Base-by-base conservation (phyloP, 2,329 filamentous ascomycete genomes). In the Helicocarpus griseus region DNA sequence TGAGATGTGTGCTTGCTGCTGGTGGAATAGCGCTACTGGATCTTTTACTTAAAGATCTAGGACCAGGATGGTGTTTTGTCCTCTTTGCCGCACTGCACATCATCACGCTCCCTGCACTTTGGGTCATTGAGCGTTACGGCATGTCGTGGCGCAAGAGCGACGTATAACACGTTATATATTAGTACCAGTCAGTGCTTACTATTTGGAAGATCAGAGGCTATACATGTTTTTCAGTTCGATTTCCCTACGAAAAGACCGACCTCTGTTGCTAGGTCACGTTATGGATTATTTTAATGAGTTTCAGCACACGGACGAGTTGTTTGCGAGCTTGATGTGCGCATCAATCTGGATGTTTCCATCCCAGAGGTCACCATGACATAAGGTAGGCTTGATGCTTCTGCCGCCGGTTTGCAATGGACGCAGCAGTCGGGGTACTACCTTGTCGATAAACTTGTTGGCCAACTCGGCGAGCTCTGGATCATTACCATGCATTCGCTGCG, bases 381-480 rank as follows among this genome's bases (percentile, higher is more conserved):
- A 53, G 11, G 50, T 50, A 4, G 64, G 65, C 33, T 60, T 54
- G 13, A 66, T 56, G 8, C 39, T 49, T 22, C 57, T 53, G 2
- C 63, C 64, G 2, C 56, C 60, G 3, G 53, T 63, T 50, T 68
- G 54, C 26, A 68, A 47, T 5, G 65, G 65, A 7, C 61, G 50
- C 7, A 68, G 55, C 1, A 68, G 59, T n/a, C 65, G 53, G 4
- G 65, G 65, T n/a, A 68, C 59, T 8, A 67, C 65, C 33, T 63
- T 64, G 1, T 58, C 53, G n/a, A 58, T 43, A 17, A 62, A 39
- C 4, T 35, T 44, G 13, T 55, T 38, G 6, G 40, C 28, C 19
- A 60, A 33, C 14, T 39, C 14, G 4, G 55, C 28, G 2, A 59
- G 31, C 29, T 59, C 50, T 13, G 36, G 33, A 45, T 54, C 41